Evolutionary conservation across 768 basidiomycete species (phyloP), one percentile per base, ranked within the genome.

Genomic region (Rhodosporidiobolus sp.): DNA sequence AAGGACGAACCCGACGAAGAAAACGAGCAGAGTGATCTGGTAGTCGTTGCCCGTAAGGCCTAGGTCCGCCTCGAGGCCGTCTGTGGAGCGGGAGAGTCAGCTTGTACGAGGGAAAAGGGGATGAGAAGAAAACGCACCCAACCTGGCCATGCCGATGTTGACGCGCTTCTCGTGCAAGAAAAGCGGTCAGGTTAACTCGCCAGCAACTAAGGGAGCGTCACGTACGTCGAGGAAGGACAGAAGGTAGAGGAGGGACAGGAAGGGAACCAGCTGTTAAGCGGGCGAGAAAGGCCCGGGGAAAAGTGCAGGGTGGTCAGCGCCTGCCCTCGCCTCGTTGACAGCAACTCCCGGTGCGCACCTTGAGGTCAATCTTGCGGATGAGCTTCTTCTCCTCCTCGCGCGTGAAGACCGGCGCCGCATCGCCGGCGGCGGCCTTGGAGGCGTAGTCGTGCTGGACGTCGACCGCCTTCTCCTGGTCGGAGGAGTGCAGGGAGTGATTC

Each of bases 351-450:
- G 83, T 2, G 28, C 52, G 58, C 63, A 75, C 74, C 58, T 69
- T 68, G 52, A 22, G 48, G 72, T 89, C 88, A 32, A 88, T 82
- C 80, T 87, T 88, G 66, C 85, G 79, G 82, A 87, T 87, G 62
- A 89, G 79, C 58, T 78, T 83, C 67, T 80, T 83, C 81, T 88
- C 86, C 67, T 87, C 79, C 61, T 84, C 85, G 79, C 66, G 78
- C 1, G 85, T 85, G 32, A 87, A 74, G 22, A 35, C 49, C 32
- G 78, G 72, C 22, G 12, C 20, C 7, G 5, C 58, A 34, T 32
- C 34, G 32, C 50, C 30, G 17, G 43, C 52, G 8, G 17, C 52
- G 45, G 57, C 24, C 3, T 45, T 30, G n/a, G 1, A 11, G 35
- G 32, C 56, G 20, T 45, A 53, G 22, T 72, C 71, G n/a, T 50